Conservation (phyloP, 768 basidiomycete species). For the Naematelia aurantialba region DNA sequence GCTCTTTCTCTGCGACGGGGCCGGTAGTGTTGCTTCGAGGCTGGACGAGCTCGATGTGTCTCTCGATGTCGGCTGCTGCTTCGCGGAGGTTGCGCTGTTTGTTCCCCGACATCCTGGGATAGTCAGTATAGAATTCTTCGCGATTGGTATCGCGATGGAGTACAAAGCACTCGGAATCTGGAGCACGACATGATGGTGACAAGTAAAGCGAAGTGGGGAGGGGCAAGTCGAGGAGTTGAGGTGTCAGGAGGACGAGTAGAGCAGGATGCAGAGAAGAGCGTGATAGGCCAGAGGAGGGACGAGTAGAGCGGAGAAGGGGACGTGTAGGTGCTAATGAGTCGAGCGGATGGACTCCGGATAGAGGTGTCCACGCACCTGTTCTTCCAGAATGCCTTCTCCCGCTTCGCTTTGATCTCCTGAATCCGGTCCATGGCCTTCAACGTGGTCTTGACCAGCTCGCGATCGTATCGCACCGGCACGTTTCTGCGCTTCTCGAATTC, state of each 20-base stretch:
- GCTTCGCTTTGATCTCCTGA: conserved; percentile 79
- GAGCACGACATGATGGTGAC: neutral
- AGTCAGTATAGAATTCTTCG: conserved; percentile 14
- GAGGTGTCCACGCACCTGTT: conserved; percentile 61
- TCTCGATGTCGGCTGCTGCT: conserved; percentile 67
- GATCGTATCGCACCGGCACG: conserved; percentile 92
- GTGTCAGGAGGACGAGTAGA: neutral
- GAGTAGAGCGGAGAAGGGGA: neutral
- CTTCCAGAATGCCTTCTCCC: conserved; percentile 95
- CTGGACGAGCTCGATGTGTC: conserved; percentile 50
- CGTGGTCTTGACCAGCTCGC: conserved; percentile 86
- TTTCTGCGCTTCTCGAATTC: conserved; percentile 99
- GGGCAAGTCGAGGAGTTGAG: neutral
- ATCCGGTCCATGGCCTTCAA: conserved; percentile 95
- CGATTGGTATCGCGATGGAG: no score
- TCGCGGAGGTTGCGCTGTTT: conserved; percentile 59
- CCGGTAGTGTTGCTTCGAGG: conserved; percentile 30
- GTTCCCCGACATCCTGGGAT: conserved; percentile 72
- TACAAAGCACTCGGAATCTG: no score
- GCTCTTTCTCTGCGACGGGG: conserved; percentile 55
- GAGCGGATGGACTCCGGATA: neutral
- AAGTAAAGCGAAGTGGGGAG: neutral
- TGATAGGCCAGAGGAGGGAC: neutral
- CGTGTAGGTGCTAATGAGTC: neutral
- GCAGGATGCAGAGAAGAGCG: neutral